Base-by-base conservation (phyloP, 2,329 filamentous ascomycete genomes). In the Hypoxylon sp. region DNA sequence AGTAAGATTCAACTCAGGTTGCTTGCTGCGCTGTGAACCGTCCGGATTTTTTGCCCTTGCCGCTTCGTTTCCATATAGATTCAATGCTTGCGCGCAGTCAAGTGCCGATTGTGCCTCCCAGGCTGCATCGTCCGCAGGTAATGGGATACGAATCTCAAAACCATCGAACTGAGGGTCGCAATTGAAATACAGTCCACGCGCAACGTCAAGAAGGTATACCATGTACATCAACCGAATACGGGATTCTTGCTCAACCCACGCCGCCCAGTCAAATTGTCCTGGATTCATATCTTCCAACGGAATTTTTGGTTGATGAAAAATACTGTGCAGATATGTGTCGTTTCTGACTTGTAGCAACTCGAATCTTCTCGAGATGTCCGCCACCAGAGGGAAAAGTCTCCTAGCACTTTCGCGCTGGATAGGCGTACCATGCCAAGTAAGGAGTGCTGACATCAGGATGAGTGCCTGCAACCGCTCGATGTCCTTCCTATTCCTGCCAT, bases 111-210 rank as follows among this genome's bases (percentile, higher is more conserved):
- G 81, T 3, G 91, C 90, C 70, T 93, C 90, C 90, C 91, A 93
- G 2, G 88, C 87, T 14, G 88, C 89, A 76, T 93, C 91, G 71
- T 93, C 90, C 12, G 87, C 85, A 7, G 91, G 91, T 5, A 94
- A 79, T n/a, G 90, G 89, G 37, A 93, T 77, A 29, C 83, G 82
- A 53, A 93, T 83, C 70, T 92, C 90, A 32, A 88, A 82, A 7
- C 84, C 79, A 63, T 92, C 87, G 43, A 93, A 87, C 46, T 87
- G 82, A 12, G 90, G 85, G 8, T 83, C 78, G n/a, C 80, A 79
- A 75, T 93, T 93, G 83, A 92, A 93, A 75, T 89, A 93, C 19
- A 93, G 84, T 16, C 87, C 87, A 74, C 90, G 85, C 9, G 89
- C 87, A 14, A 85, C 82, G 73, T 93, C 90, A 32, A 85, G 81